A percentile compares a stretch with the other conserved stretches of the same genome.
Conservation (phyloP, 2,329 filamentous ascomycete species). For the Fonsecaea nubica region DNA sequence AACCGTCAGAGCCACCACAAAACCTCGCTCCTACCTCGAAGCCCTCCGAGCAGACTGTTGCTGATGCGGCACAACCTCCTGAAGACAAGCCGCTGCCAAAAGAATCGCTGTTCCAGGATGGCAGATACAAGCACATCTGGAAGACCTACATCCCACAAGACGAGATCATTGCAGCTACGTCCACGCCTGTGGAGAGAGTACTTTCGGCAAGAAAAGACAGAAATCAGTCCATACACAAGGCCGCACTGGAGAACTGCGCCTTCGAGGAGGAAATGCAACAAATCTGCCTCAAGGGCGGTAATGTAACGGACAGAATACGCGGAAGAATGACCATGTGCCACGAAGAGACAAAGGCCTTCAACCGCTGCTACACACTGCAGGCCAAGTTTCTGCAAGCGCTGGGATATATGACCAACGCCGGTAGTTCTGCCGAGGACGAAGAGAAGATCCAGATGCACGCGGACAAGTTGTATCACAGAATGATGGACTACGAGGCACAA, state of each 20-base stretch:
- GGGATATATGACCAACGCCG: constrained; percentile 71
- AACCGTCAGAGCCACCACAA: constrained; percentile 28
- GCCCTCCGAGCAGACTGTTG: constrained; percentile 36
- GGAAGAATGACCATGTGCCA: constrained; percentile 75
- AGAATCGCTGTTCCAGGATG: constrained; percentile 70
- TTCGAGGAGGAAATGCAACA: constrained; percentile 83
- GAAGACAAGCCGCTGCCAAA: constrained; percentile 39
- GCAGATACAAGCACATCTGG: constrained; percentile 86
- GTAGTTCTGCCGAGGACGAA: constrained; percentile 71
- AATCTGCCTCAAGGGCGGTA: constrained; percentile 78
- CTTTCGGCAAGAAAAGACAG: constrained; percentile 84
- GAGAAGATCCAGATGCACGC: constrained; percentile 96
- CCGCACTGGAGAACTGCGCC: constrained; percentile 92
- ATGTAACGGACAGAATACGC: constrained; percentile 63
- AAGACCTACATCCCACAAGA: constrained; percentile 80
- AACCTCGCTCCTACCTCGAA: constrained; percentile 37
- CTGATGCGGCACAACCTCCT: constrained; percentile 39
- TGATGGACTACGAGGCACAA: constrained; percentile 79
- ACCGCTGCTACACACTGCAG: constrained; percentile 89
- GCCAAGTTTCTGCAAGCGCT: constrained; percentile 87
- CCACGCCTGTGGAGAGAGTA: constrained; percentile 80
- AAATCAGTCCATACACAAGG: constrained; percentile 75
- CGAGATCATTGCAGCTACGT: constrained; percentile 71
- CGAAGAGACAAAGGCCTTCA: constrained; percentile 76
- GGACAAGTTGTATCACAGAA: constrained; percentile 84